Evolutionary conservation across 441 rosid genomes (phyloP).

Genomic region (Adansonia grandidieri): DNA sequence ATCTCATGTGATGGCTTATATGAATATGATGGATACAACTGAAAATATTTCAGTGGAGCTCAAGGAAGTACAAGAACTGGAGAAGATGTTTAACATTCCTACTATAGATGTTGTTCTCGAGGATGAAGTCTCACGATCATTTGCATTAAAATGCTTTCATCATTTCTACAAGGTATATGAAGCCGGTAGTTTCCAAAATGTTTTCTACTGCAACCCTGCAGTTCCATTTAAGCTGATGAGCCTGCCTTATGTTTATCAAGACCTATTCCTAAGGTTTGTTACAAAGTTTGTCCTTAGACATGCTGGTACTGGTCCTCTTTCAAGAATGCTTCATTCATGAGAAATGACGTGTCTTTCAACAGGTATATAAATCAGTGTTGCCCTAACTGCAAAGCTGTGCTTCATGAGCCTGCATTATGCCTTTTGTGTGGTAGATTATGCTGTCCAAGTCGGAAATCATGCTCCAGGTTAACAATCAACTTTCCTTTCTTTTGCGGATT

Average conservation of each 20-base stretch:
- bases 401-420: slow-evolving; percentile 86
- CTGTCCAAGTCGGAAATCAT: slow-evolving; percentile 74
- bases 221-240: slow-evolving; percentile 88
- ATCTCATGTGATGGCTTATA: slow-evolving; percentile 40
- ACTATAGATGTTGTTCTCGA: slow-evolving; percentile 58
- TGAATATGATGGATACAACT: slow-evolving; percentile 43
- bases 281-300: slow-evolving; percentile 21
- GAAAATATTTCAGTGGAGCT: slow-evolving; percentile 53
- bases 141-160: slow-evolving; percentile 66
- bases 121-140: slow-evolving; percentile 58
- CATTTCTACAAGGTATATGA: slow-evolving; percentile 65
- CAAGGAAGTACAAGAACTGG: slow-evolving; percentile 64
- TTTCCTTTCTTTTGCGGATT: slow-evolving; percentile 26
- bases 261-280: slow-evolving; percentile 84
- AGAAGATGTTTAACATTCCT: slow-evolving; percentile 83
- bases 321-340: slow-evolving; percentile 25
- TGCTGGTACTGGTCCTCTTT: slow-evolving; percentile 12
- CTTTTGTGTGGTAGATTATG: slow-evolving; percentile 94
- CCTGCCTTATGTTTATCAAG: slow-evolving; percentile 87
- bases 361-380: slow-evolving; percentile 88
- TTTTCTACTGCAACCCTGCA: slow-evolving; percentile 61
- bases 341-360: slow-evolving; percentile 34
- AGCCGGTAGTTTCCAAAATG: slow-evolving; percentile 38
- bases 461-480: slow-evolving; percentile 78
- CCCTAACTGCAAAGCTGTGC: slow-evolving; percentile 55